Evolutionary conservation across 1,284 basidiomycete species (phyloP), one percentile per base, ranked within the genome.

Genomic region (Sporisorium iseilematis-ciliati): DNA sequence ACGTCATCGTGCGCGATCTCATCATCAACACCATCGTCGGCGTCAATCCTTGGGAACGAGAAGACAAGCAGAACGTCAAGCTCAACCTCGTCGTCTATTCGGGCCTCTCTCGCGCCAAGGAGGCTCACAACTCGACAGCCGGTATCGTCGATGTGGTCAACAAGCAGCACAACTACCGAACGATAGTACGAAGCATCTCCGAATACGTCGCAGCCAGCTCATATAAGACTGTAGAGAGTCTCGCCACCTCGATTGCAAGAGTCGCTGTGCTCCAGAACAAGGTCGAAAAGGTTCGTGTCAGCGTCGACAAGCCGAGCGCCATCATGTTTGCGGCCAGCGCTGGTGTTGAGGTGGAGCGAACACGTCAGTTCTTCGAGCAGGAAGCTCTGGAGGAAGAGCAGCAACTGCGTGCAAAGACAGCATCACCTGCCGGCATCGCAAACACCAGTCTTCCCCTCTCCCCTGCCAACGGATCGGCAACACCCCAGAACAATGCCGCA

Each of bases 271-370:
- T 75, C 7, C 64, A 78, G 31, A 79, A 80, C 57, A 63, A 75
- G 41, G 71, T 77, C 38, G 77, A 79, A 31, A 60, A 70, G 50
- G 69, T 83, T 35, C 64, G 78, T 3, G 88, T 94, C 26, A 88
- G 89, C n/a, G 88, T 91, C 8, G 89, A 90, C 12, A 95, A 95
- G 83, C 92, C 92, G 2, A 89, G 89, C 35, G 93, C 93, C 0
- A 87, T 95, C 25, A 89, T 91, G 45, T 91, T 90, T 67, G 92
- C 92, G 2, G 87, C 87, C 31, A 89, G 88, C 33, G 89, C 91
- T 0, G 89, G 89, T 58, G 89, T 92, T 16, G 87, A 89, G 76
- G 88, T 92, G 12, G 87, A 87, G 1, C 88, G 91, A 7, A 85
- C 88, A 21, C 87, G 88, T 40, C 78, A 63, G 82, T 86, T 77